Evolutionary conservation across 2,329 filamentous ascomycete genomes (phyloP).

Genomic region (Septoria petroselini): DNA sequence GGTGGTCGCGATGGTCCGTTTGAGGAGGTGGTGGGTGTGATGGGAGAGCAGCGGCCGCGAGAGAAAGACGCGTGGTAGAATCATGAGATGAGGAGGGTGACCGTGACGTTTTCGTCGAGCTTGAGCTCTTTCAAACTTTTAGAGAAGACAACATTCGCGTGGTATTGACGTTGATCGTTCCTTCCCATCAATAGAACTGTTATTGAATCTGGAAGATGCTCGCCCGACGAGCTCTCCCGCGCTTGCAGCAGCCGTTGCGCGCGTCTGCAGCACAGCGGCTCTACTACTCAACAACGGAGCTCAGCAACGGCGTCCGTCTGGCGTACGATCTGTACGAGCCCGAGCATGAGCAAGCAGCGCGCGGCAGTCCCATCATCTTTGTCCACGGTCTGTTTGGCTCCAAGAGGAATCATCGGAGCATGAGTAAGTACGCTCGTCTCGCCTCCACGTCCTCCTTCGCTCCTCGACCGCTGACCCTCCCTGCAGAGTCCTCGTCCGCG

Average conservation of each 20-base stretch:
- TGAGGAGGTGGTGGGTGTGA: neutral
- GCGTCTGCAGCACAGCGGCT: conserved; percentile 19
- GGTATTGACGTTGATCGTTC: no score
- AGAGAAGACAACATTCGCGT: no score
- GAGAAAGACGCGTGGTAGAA: conserved; percentile 8
- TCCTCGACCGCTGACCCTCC: neutral
- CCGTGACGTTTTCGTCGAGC: no score
- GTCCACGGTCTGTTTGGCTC: conserved; percentile 93
- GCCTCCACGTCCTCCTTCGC: conserved; percentile 7
- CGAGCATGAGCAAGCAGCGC: conserved; percentile 27
- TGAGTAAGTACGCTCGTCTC: conserved; percentile 73
- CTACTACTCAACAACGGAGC: conserved; percentile 32
- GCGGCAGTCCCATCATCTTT: conserved; percentile 70
- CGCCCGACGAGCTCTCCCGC: conserved; percentile 22
- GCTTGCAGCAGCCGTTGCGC: conserved; percentile 24
- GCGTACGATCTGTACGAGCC: conserved; percentile 67
- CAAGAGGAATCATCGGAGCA: conserved; percentile 89
- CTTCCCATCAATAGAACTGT: neutral
- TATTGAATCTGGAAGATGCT: conserved; percentile 24
- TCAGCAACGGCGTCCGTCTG: conserved; percentile 45
- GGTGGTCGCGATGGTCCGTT: neutral
- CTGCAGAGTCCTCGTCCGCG: conserved; percentile 72
- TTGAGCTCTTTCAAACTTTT: no score
- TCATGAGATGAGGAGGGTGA: no score
- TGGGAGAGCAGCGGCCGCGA: neutral